Evolutionary conservation across 768 basidiomycete genomes (phyloP).

Genomic region (Kwoniella dendrophila): DNA sequence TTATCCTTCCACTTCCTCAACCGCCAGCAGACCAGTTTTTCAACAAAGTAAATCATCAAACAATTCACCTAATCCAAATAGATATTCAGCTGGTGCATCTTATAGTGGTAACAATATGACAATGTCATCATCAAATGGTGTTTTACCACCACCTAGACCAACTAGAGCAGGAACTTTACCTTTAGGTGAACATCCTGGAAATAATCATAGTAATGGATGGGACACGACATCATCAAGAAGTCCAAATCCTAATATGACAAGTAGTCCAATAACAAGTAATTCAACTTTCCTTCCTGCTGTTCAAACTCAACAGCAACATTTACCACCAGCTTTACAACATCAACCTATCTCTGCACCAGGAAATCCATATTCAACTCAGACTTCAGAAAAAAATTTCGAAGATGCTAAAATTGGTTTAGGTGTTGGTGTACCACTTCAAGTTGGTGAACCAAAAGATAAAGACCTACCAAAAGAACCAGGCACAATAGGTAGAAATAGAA

Average conservation of each 20-base stretch:
- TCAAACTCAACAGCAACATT: slow-evolving; percentile 24
- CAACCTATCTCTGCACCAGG: slow-evolving; percentile 46
- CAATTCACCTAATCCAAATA: slow-evolving; percentile 53
- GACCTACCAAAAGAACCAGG: slow-evolving; percentile 51
- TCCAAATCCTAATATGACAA: slow-evolving; percentile 12
- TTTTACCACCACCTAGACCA: slow-evolving; percentile 45
- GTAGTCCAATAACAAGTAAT: slow-evolving; percentile 10
- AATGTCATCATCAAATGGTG: slow-evolving; percentile 13
- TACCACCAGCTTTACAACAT: slow-evolving; percentile 37
- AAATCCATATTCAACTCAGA: slow-evolving; percentile 40
- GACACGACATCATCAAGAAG: slow-evolving; percentile 22
- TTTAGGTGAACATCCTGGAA: slow-evolving; percentile 27
- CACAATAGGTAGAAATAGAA: slow-evolving; percentile 43
- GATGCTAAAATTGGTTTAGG: slow-evolving; percentile 42
- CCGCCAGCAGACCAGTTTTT: slow-evolving; percentile 1
- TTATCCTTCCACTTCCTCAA: slow-evolving; percentile 15
- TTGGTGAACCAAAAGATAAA: slow-evolving; percentile 42
- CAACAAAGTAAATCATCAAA: slow-evolving; percentile 34
- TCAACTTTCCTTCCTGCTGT: slow-evolving; percentile 22
- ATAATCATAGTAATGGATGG: slow-evolving; percentile 25
- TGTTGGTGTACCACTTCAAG: slow-evolving; percentile 40
- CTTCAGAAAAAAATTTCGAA: slow-evolving; percentile 41
- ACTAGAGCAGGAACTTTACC: slow-evolving; percentile 53
- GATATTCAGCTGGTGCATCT: slow-evolving; percentile 48
- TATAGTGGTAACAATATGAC: slow-evolving; percentile 15